Conservation (phyloP, 2,329 filamentous ascomycete genomes). For the Penicillium sp. region DNA sequence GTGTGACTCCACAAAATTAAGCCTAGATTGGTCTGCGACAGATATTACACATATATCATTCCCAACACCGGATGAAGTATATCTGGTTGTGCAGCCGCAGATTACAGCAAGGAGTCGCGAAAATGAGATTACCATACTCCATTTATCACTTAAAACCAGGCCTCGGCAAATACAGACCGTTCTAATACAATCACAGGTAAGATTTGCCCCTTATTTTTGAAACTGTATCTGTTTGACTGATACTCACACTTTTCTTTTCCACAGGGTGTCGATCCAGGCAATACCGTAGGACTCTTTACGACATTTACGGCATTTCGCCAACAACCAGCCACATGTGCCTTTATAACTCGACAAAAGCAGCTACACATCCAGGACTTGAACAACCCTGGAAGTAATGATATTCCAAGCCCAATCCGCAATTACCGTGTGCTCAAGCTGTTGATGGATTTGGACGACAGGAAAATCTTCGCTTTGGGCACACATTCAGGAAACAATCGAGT, state of each 20-base stretch:
- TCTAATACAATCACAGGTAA: slow-evolving; percentile 3
- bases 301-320: slow-evolving; percentile 24
- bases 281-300: slow-evolving; percentile 25
- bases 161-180: slow-evolving; percentile 2
- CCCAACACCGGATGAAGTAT: slow-evolving; percentile 8
- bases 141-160: slow-evolving; percentile 1
- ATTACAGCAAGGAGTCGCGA: slow-evolving; percentile 9
- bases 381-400: slow-evolving; percentile 1
- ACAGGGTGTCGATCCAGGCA: slow-evolving; percentile 16
- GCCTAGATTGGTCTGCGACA: slow-evolving; percentile 8
- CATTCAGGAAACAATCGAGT: slow-evolving; percentile 19
- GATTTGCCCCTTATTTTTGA: neutral
- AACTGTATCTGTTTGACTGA: neutral
- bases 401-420: slow-evolving; percentile 21
- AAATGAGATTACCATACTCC: slow-evolving; percentile 9
- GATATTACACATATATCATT: slow-evolving; percentile 12
- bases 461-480: slow-evolving; percentile 24
- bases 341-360: slow-evolving; percentile 26
- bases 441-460: slow-evolving; percentile 18
- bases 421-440: slow-evolving; percentile 28
- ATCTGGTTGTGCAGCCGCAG: slow-evolving; percentile 9
- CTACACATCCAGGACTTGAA: slow-evolving; percentile 21
- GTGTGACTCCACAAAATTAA: neutral
- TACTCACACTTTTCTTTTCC: neutral
- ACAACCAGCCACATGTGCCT: slow-evolving; percentile 18